Evolutionary conservation across 2,329 filamentous ascomycete genomes (phyloP), one percentile per base, ranked within the genome.

Genomic region (Penicillium sp.): DNA sequence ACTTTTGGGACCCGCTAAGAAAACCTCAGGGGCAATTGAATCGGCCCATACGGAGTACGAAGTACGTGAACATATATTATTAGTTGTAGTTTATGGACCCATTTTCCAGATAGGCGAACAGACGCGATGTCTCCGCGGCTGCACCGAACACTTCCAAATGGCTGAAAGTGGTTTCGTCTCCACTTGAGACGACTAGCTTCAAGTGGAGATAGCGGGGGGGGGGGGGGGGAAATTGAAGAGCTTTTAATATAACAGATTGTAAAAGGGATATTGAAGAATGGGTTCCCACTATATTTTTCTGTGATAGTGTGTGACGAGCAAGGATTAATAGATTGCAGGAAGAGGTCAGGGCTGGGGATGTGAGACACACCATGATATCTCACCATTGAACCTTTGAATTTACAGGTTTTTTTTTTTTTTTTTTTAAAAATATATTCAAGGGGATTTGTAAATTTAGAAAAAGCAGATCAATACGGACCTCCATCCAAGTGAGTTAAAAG

Each of bases 121-220:
- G 51, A 54, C 51, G 51, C 51, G 51, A 49, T 33, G 30, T 50
- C 43, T 53, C 51, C 44, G 51, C 51, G 51, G 51, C 51, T 53
- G 44, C 51, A 49, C 19, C 14, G 44, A 4, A 49, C 19, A 38
- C 47, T 53, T 50, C 51, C 51, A 54, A 54, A 50, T 54, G 28
- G 50, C 28, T 9, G 10, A 33, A 7, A 28, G 16, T 31, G 37
- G 22, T 14, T 31, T 7, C 3, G 14, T 42, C 51, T 25, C 44
- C 51, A 54, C 51, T 54, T 36, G 17, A 30, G 22, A 19, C n/a
- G 36, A 53, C 41, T 53, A 53, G 50, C 51, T 49, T 41, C 16
- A 48, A 47, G 51, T 49, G 51, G 51, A 31, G 37, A 42, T 42
- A 36, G 36, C 43, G 36, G 43, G 50, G 50, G 22, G 35, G 4